phyloP scores from a whole-genome alignment of 2,329 filamentous ascomycete genomes.

The Colletotrichum abscissum region DNA sequence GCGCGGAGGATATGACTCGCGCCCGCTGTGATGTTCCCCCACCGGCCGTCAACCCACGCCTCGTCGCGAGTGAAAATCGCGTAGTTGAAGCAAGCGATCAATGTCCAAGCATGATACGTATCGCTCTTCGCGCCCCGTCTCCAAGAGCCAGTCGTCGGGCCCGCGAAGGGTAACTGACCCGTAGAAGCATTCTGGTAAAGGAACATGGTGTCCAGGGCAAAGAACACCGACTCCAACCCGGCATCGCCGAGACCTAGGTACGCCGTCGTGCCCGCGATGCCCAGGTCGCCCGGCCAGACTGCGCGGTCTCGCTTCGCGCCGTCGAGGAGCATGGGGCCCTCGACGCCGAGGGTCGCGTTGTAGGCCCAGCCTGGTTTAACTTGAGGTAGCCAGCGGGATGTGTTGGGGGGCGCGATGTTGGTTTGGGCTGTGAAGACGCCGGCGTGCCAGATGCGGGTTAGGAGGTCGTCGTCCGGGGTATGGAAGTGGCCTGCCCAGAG shows the following conservation, averaged over 20 bases:
- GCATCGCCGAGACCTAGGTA: conserved; percentile 62
- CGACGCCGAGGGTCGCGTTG: conserved; percentile 46
- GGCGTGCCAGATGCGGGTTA: conserved; percentile 59
- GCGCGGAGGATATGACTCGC: conserved; percentile 32
- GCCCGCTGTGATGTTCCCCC: conserved; percentile 54
- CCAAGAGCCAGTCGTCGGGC: conserved; percentile 38
- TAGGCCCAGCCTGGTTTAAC: conserved; percentile 52
- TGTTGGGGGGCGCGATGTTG: conserved; percentile 44
- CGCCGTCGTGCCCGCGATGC: conserved; percentile 61
- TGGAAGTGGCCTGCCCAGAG: conserved; percentile 59
- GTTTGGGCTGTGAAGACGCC: conserved; percentile 52
- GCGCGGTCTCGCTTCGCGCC: conserved; percentile 66
- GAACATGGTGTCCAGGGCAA: conserved; percentile 57
- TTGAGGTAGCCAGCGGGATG: conserved; percentile 47
- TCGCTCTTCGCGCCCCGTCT: conserved; percentile 36
- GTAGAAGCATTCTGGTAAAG: conserved; percentile 44
- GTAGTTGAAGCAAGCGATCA: conserved; percentile 64
- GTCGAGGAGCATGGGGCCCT: conserved; percentile 52
- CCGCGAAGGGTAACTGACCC: conserved; percentile 39
- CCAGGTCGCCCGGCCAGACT: conserved; percentile 70
- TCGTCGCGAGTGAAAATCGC: conserved; percentile 58
- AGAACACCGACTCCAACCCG: conserved; percentile 55
- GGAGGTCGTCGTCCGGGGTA: conserved; percentile 51
- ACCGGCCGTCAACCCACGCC: conserved; percentile 53
- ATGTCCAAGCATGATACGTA: conserved; percentile 54